phyloP scores from a whole-genome alignment of 2,329 filamentous ascomycete species.

The Fusarium sp. region DNA sequence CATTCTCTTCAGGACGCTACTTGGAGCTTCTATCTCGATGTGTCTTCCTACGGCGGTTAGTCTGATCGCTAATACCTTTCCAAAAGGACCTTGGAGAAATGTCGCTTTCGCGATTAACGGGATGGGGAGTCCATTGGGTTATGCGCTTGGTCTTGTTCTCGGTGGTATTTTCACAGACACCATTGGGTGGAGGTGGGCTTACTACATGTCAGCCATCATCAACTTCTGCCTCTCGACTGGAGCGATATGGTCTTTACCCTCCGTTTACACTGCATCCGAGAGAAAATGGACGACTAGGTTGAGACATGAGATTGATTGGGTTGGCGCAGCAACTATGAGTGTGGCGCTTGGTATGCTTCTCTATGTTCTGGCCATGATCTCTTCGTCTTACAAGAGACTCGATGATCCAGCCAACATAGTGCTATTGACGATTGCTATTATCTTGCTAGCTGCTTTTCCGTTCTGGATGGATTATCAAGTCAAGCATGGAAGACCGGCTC shows the following conservation, averaged over 20 bases:
- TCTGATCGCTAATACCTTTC: slow-evolving; percentile 53
- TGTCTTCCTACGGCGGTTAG: slow-evolving; percentile 53
- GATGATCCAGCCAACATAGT: slow-evolving; percentile 55
- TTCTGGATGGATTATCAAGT: slow-evolving; percentile 66
- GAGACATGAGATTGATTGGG: slow-evolving; percentile 63
- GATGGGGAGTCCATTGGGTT: slow-evolving; percentile 59
- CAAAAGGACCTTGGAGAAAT: slow-evolving; percentile 52
- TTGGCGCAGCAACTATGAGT: slow-evolving; percentile 60
- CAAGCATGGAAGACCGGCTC: slow-evolving; percentile 58
- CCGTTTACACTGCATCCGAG: slow-evolving; percentile 34
- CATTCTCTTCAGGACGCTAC: slow-evolving; percentile 51
- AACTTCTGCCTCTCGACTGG: slow-evolving; percentile 51
- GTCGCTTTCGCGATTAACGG: slow-evolving; percentile 58
- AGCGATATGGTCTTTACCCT: slow-evolving; percentile 53
- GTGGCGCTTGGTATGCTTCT: slow-evolving; percentile 60
- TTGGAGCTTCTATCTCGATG: slow-evolving; percentile 53
- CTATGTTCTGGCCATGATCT: slow-evolving; percentile 62
- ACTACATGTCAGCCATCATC: slow-evolving; percentile 54
- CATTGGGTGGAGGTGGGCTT: slow-evolving; percentile 60
- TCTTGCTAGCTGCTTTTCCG: slow-evolving; percentile 61
- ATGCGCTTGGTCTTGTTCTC: slow-evolving; percentile 61
- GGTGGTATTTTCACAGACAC: slow-evolving; percentile 61
- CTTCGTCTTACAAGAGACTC: slow-evolving; percentile 54
- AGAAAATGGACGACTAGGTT: slow-evolving; percentile 45
- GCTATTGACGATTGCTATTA: slow-evolving; percentile 56